Evolutionary conservation across 2,329 filamentous ascomycete genomes (phyloP), one percentile per base, ranked within the genome.

Genomic region (Hirsutella minnesotensis): DNA sequence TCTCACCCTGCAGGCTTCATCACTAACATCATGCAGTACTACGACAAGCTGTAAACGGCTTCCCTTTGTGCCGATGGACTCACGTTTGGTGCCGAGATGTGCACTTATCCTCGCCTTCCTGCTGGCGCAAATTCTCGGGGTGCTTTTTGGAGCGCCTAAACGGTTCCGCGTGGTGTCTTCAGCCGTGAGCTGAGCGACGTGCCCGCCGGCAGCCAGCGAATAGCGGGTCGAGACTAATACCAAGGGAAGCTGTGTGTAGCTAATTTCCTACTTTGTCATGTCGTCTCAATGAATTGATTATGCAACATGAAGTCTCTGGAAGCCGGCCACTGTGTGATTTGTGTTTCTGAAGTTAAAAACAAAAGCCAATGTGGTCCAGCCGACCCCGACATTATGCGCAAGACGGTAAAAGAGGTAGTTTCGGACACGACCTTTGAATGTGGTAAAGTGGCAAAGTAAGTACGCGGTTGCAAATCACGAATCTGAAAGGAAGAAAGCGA

Each of bases 31-130:
- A 5, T 1, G 38, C 38, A 94, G 86, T 95, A 94, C 83, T 95
- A 95, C 73, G 88, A 95, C 83, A 95, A 95, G 84, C 82, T 95
- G 75, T 95, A 95, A 78, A 67, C 61, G 60, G 57, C 56, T 64
- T 61, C 56, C 58, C 54, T 56, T 58, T 56, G 57, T 59, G 60
- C 59, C 62, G 59, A 69, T 66, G 65, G 63, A 70, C 61, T 62
- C 61, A 58, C 56, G 59, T 59, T 58, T 62, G 56, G 61, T 65
- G 66, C 61, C 65, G 56, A 56, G 57, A 52, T 58, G 62, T 60
- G 60, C 62, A 58, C 60, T 54, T 51, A 53, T 59, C 52, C 64
- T 64, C 62, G 64, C 63, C 59, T 60, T 60, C 60, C 54, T 60
- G 49, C 48, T 60, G 53, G 51, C 49, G 49, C 58, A 55, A 52